Conservation (phyloP, 1,284 basidiomycete genomes). For the Wallemia hederae region DNA sequence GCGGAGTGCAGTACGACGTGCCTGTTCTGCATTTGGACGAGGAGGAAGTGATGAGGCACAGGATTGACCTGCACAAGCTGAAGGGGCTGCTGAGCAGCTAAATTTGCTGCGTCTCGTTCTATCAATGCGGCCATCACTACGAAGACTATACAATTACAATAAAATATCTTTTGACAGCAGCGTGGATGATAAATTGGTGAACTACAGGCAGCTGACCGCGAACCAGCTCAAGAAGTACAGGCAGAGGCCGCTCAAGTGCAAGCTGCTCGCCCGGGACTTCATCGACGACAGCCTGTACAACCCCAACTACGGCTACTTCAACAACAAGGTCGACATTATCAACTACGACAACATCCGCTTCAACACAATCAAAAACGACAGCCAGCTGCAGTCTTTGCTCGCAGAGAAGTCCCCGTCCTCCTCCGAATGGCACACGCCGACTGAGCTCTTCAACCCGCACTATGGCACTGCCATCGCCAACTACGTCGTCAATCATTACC, state of each 20-base stretch:
- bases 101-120: not conserved
- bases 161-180: not conserved
- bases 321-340: conserved; percentile 66
- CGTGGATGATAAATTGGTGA: conserved; percentile 8
- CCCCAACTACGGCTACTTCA: conserved; percentile 90
- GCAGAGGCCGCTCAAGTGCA: conserved; percentile 46
- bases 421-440: conserved; percentile 71
- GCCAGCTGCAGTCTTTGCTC: not conserved
- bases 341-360: conserved; percentile 13
- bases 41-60: not conserved
- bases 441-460: conserved; percentile 92
- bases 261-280: conserved; percentile 86
- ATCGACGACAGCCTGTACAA: conserved; percentile 95
- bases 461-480: conserved; percentile 72
- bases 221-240: conserved; percentile 13
- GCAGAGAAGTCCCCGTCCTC: not conserved
- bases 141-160: not conserved
- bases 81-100: not conserved
- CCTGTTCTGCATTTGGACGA: not conserved
- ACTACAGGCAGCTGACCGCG: conserved; percentile 40
- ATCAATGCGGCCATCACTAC: not conserved
- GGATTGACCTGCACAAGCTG: not conserved
- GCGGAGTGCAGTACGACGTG: not conserved
- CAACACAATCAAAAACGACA: not conserved
- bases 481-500: conserved; percentile 67